These are phyloP conservation scores for Coniochaeta sp. DNA, from an alignment of 2,329 filamentous ascomycete species.

Conservation along the genomic window DNA sequence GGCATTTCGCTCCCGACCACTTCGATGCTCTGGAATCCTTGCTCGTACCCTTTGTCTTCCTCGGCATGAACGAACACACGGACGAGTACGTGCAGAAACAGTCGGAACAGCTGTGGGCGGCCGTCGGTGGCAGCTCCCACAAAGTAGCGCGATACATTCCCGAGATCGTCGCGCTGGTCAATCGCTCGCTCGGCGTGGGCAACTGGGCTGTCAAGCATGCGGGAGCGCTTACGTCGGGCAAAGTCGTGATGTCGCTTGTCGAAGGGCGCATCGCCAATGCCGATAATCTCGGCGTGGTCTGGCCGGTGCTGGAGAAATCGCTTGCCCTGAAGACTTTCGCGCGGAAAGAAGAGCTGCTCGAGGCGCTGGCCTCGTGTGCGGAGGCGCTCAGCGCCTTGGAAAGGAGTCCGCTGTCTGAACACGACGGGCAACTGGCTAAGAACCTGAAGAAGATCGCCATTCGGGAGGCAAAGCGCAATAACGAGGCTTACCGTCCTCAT, in stretches of 20 bases:
- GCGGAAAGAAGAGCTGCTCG: constrained; percentile 79
- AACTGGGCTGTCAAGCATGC: constrained; percentile 91
- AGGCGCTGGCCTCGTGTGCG: constrained; percentile 63
- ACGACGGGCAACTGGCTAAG: constrained; percentile 43
- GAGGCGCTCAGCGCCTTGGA: constrained; percentile 52
- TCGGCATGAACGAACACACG: constrained; percentile 71
- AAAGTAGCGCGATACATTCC: constrained; percentile 75
- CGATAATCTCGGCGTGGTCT: constrained; percentile 56
- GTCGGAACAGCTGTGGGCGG: constrained; percentile 82
- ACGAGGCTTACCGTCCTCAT: constrained; percentile 72
- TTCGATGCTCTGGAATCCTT: constrained; percentile 70
- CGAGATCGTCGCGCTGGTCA: constrained; percentile 68
- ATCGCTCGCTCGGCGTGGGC: constrained; percentile 63
- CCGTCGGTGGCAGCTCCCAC: constrained; percentile 79
- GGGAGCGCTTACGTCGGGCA: constrained; percentile 71
- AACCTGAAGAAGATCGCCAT: constrained; percentile 74
- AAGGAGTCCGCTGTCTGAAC: constrained; percentile 43
- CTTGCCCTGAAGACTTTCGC: constrained; percentile 85
- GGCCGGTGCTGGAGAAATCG: constrained; percentile 77
- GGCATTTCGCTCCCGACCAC: constrained; percentile 81
- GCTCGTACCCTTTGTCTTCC: constrained; percentile 79
- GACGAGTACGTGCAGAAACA: constrained; percentile 71
- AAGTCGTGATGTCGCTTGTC: constrained; percentile 58
- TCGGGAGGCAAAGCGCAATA: constrained; percentile 87
- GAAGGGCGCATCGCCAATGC: constrained; percentile 49